phyloP scores from a whole-genome alignment of 2,329 filamentous ascomycete species.

The Nannizziopsis barbatae region DNA sequence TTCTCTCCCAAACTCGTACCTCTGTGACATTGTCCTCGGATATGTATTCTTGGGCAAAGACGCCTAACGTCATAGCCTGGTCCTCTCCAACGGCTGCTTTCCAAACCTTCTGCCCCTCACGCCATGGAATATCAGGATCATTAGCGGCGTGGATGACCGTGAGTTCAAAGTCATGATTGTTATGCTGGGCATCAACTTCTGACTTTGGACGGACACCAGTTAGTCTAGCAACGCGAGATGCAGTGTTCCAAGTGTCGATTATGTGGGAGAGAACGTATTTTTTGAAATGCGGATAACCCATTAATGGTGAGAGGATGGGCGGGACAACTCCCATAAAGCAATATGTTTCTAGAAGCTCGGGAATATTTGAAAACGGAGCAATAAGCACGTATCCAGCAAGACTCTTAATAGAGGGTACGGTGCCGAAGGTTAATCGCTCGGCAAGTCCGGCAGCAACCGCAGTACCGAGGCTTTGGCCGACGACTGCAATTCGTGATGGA shows the following conservation, averaged over 20 bases:
- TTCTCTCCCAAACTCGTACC: slow-evolving; percentile 31
- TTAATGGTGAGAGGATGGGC: slow-evolving; percentile 60
- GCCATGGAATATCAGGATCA: slow-evolving; percentile 71
- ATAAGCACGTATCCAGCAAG: slow-evolving; percentile 74
- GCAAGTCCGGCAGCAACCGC: slow-evolving; percentile 66
- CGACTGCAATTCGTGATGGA: slow-evolving; percentile 60
- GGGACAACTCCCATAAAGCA: slow-evolving; percentile 67
- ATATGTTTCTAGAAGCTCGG: slow-evolving; percentile 64
- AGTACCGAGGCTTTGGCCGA: slow-evolving; percentile 82
- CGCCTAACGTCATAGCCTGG: slow-evolving; percentile 20
- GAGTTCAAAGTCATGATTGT: slow-evolving; percentile 48
- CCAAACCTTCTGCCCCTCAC: slow-evolving; percentile 34
- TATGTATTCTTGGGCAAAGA: slow-evolving; percentile 22
- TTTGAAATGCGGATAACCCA: slow-evolving; percentile 53
- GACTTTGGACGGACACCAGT: slow-evolving; percentile 24
- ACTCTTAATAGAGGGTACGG: slow-evolving; percentile 34
- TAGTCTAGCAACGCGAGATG: slow-evolving; percentile 46
- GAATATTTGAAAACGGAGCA: slow-evolving; percentile 65
- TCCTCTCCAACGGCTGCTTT: slow-evolving; percentile 26
- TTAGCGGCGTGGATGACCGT: slow-evolving; percentile 69
- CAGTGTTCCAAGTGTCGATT: slow-evolving; percentile 72
- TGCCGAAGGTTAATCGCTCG: slow-evolving; percentile 53
- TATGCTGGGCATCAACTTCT: slow-evolving; percentile 41
- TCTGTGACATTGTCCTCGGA: slow-evolving; percentile 25
- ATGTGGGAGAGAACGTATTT: slow-evolving; percentile 51